These are phyloP conservation scores for Cornus controversa DNA, from an alignment of 148 eudicot species.

Conservation along the genomic window DNA sequence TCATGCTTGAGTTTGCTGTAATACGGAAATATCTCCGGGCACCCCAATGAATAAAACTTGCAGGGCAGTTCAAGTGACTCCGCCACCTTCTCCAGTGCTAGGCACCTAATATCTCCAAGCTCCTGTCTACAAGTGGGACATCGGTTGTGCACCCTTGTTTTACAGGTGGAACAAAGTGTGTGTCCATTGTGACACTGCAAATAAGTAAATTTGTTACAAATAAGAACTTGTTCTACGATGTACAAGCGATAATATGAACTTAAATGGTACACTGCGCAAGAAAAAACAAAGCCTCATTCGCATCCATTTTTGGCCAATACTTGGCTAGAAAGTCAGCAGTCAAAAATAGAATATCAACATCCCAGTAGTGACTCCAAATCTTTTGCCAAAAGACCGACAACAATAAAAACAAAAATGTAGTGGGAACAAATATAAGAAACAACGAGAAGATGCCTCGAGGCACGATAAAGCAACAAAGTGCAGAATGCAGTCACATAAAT, in stretches of 20 bases:
- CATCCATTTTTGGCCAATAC: not conserved
- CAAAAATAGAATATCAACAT: too few relatives aligned
- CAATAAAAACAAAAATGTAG: too few relatives aligned
- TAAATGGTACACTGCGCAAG: not conserved
- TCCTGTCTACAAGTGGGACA: slow-evolving; percentile 21
- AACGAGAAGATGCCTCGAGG: not conserved
- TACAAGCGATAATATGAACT: not conserved
- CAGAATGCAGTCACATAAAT: not conserved
- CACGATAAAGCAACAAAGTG: not conserved
- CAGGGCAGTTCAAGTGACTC: slow-evolving; percentile 21
- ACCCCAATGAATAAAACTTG: slow-evolving; percentile 12
- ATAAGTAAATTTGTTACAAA: not conserved
- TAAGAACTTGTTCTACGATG: too few relatives aligned
- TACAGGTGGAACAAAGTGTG: slow-evolving; percentile 22
- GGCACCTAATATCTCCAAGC: slow-evolving; percentile 19
- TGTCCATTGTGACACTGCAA: slow-evolving; percentile 22
- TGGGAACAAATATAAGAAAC: not conserved
- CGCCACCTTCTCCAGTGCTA: slow-evolving; percentile 19
- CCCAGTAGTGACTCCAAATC: too few relatives aligned
- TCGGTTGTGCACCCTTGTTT: slow-evolving; percentile 17
- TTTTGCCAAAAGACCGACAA: not conserved
- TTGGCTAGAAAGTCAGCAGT: too few relatives aligned
- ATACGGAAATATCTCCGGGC: slow-evolving; percentile 22
- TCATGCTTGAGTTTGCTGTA: slow-evolving; percentile 37
- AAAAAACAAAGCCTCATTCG: not conserved